Base-by-base conservation (phyloP, 306 rosid genomes). In the Clitoria ternatea region DNA sequence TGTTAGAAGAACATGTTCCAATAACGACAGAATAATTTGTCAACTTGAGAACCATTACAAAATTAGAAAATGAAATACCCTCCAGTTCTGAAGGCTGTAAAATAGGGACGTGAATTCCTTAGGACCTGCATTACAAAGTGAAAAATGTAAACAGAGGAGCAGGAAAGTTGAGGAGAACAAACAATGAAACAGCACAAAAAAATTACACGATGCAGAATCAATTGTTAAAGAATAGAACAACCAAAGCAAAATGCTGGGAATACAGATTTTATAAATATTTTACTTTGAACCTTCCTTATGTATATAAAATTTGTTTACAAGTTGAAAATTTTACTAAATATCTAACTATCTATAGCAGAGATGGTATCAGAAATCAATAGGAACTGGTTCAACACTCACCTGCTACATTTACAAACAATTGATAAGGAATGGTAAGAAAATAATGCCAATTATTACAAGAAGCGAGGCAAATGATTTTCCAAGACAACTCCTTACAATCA, bases 41-140 rank as follows among this genome's bases (percentile, higher is more conserved):
- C 67, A 73, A 56, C 29, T 4, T 23, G 29, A 54, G 24, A 63
- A 45, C 7, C 40, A 27, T 42, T 17, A 26, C 11, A 23, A 24
- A 24, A 32, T 1, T 18, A 5, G 47, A 15, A 32, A 26, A 35
- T 24, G 49, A 65, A 72, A 64, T 80, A 94, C 99, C 96, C 96
- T 87, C 99, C 99, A 91, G 82, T 59, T 86, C 83, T 89, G 97
- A 74, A 94, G 99, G 73, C 96, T 85, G 85, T 94, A 89, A 81
- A 94, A 91, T 52, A 94, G 44, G 15, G 95, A 59, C 54, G 89
- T 80, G 77, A 94, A 94, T 74, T 94, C 99, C 90, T 91, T 91
- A 30, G 99, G 97, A 55, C 99, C 97, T 94, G 84, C 27, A 53
- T 15, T 54, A 62, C 24, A 3, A 66, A 61, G 43, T 61, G 50